phyloP scores from a whole-genome alignment of 108 stramenopile species.

The Pinguiococcus pyrenoidosus region DNA sequence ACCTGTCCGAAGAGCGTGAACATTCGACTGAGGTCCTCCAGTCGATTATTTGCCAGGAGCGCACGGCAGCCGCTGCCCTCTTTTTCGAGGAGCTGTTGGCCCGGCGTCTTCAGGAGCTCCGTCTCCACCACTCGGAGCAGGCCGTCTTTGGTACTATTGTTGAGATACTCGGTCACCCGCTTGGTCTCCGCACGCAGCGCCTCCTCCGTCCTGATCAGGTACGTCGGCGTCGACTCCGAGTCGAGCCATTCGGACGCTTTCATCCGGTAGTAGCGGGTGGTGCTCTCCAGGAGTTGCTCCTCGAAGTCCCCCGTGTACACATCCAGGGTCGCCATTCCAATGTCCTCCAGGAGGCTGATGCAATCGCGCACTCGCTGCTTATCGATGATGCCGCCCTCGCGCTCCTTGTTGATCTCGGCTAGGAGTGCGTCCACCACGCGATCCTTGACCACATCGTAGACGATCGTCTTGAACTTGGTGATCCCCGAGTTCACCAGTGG shows the following conservation, averaged over 20 bases:
- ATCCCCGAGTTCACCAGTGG: slow-evolving; percentile 78
- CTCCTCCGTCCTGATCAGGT: slow-evolving; percentile 89
- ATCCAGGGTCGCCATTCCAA: slow-evolving; percentile 84
- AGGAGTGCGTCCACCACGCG: slow-evolving; percentile 75
- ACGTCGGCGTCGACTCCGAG: slow-evolving; percentile 82
- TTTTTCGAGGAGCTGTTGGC: slow-evolving; percentile 65
- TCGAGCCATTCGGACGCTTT: slow-evolving; percentile 92
- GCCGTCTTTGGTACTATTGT: slow-evolving; percentile 65
- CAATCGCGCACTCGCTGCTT: slow-evolving; percentile 53
- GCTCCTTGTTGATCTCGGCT: slow-evolving; percentile 76
- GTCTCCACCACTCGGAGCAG: too few relatives aligned
- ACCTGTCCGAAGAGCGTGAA: slow-evolving; percentile 82
- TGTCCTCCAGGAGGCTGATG: slow-evolving; percentile 86
- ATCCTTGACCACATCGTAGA: slow-evolving; percentile 81
- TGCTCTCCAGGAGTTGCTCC: slow-evolving; percentile 62
- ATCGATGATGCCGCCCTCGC: slow-evolving; percentile 69
- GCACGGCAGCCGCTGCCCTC: slow-evolving; percentile 87
- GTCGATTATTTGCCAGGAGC: slow-evolving; percentile 86
- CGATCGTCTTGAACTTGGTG: slow-evolving; percentile 71
- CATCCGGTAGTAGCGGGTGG: slow-evolving; percentile 76
- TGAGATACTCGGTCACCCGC: slow-evolving; percentile 83
- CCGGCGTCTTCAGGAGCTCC: slow-evolving; percentile 47
- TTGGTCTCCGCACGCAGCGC: slow-evolving; percentile 68
- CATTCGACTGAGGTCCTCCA: slow-evolving; percentile 88
- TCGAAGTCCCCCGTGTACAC: slow-evolving; percentile 82